Conservation (phyloP, 805 yeast species). For the Myxozyma udenii region DNA sequence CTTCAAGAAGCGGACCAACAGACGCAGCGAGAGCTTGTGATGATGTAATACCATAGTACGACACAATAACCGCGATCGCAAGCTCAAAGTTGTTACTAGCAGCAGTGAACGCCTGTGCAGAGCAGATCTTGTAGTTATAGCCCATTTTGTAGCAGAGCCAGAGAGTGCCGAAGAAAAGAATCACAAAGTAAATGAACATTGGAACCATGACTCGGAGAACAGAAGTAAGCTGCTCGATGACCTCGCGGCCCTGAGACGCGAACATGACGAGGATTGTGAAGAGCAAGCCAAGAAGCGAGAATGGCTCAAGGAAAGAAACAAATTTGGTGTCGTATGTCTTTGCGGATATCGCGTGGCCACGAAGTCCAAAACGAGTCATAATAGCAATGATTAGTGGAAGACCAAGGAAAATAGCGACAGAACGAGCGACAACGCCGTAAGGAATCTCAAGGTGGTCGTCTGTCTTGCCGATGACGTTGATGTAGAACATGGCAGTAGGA, state of each 20-base stretch:
- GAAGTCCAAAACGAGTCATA: conserved; percentile 43
- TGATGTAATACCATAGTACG: conserved; percentile 52
- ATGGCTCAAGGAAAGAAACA: conserved; percentile 47
- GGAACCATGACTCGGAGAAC: conserved; percentile 54
- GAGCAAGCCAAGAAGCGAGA: conserved; percentile 51
- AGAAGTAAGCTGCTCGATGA: conserved; percentile 48
- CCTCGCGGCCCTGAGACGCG: conserved; percentile 49
- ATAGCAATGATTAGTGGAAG: conserved; percentile 51
- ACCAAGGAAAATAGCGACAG: conserved; percentile 55
- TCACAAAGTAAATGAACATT: conserved; percentile 46
- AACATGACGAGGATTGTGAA: conserved; percentile 53
- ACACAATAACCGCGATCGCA: conserved; percentile 53
- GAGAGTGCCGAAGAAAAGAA: conserved; percentile 48
- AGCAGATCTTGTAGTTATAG: conserved; percentile 40
- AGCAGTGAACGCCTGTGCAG: conserved; percentile 56
- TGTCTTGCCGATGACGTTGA: conserved; percentile 44
- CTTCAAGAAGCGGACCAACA: conserved; percentile 59
- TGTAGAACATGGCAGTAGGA: conserved; percentile 50
- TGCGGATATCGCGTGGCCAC: conserved; percentile 29
- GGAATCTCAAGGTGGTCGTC: conserved; percentile 30
- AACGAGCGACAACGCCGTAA: conserved; percentile 46
- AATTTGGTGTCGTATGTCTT: conserved; percentile 39
- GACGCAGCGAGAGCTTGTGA: conserved; percentile 58
- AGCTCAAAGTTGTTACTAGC: conserved; percentile 59
- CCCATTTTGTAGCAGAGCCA: conserved; percentile 36